A percentile compares a stretch with the other conserved stretches of the same genome.
Evolutionary conservation across 2,329 filamentous ascomycete genomes (phyloP).

Genomic region (Colletotrichum spaethianum): DNA sequence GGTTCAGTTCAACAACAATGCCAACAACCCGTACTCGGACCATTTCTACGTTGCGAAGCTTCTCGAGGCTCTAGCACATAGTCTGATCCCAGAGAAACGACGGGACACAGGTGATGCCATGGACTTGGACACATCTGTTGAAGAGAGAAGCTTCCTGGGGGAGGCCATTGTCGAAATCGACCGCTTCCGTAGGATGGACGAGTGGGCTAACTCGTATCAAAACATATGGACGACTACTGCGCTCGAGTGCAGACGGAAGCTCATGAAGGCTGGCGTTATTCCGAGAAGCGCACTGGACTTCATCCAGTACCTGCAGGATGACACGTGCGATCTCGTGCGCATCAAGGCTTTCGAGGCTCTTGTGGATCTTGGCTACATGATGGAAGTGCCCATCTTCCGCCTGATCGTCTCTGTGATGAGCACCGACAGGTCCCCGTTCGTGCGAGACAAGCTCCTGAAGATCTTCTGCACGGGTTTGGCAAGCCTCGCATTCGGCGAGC

Average conservation of each 20-base stretch:
- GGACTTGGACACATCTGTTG: constrained; percentile 52
- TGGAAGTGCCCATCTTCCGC: constrained; percentile 67
- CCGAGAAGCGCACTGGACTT: constrained; percentile 68
- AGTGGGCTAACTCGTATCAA: constrained; percentile 78
- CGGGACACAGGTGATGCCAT: constrained; percentile 55
- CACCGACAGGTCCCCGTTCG: constrained; percentile 74
- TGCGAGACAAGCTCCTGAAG: constrained; percentile 73
- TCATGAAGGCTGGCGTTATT: constrained; percentile 77
- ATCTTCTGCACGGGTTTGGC: constrained; percentile 72
- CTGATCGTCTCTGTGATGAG: constrained; percentile 72
- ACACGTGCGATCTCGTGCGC: constrained; percentile 73
- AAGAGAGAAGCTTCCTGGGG: constrained; percentile 64
- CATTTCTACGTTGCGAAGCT: constrained; percentile 89
- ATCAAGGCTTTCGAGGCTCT: constrained; percentile 77
- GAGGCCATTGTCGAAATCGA: constrained; percentile 75
- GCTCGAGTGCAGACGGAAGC: constrained; percentile 70
- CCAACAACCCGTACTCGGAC: constrained; percentile 89
- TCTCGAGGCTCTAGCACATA: constrained; percentile 73
- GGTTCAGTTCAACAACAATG: constrained; percentile 94
- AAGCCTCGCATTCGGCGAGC: constrained; percentile 75
- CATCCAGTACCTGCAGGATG: constrained; percentile 75
- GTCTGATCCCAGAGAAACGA: constrained; percentile 65
- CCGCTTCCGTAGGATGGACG: constrained; percentile 76
- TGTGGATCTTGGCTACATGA: constrained; percentile 73
- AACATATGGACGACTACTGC: constrained; percentile 77